phyloP scores from a whole-genome alignment of 2,329 filamentous ascomycete genomes.

The Dothistroma pini region DNA sequence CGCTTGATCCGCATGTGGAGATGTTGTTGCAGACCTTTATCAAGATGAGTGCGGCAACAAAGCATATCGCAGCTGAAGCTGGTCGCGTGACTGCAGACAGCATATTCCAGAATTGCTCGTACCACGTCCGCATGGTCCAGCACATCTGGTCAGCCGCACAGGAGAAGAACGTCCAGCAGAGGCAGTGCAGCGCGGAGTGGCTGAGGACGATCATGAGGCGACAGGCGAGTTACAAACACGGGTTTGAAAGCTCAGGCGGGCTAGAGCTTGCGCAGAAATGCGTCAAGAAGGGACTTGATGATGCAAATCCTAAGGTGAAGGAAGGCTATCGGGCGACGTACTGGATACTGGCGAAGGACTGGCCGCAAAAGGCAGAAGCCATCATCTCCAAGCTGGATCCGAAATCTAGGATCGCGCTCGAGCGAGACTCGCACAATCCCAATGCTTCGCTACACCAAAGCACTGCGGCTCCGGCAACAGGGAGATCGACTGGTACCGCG shows the following conservation, averaged over 20 bases:
- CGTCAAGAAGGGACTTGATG: conserved; percentile 80
- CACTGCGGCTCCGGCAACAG: conserved; percentile 34
- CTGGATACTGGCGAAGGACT: conserved; percentile 76
- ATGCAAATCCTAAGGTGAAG: conserved; percentile 85
- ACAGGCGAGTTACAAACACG: conserved; percentile 71
- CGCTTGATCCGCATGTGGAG: conserved; percentile 84
- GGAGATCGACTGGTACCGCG: conserved; percentile 44
- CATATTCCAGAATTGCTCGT: conserved; percentile 75
- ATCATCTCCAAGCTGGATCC: conserved; percentile 76
- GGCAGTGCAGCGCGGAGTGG: conserved; percentile 77
- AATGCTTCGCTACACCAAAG: conserved; percentile 51
- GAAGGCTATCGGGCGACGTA: conserved; percentile 82
- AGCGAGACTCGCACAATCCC: conserved; percentile 80
- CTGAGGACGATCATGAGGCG: conserved; percentile 76
- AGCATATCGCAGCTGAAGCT: conserved; percentile 85
- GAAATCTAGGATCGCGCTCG: conserved; percentile 74
- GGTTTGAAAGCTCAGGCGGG: conserved; percentile 80
- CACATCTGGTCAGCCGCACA: conserved; percentile 78
- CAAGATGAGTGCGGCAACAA: conserved; percentile 84
- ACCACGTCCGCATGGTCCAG: conserved; percentile 75
- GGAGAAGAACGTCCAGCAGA: conserved; percentile 90
- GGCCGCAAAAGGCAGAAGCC: conserved; percentile 70
- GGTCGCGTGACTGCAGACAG: conserved; percentile 77
- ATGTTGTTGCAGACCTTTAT: conserved; percentile 83
- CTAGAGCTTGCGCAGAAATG: conserved; percentile 82